Conservation (phyloP, 129 eudicot genomes). For the Solidago caesia region DNA sequence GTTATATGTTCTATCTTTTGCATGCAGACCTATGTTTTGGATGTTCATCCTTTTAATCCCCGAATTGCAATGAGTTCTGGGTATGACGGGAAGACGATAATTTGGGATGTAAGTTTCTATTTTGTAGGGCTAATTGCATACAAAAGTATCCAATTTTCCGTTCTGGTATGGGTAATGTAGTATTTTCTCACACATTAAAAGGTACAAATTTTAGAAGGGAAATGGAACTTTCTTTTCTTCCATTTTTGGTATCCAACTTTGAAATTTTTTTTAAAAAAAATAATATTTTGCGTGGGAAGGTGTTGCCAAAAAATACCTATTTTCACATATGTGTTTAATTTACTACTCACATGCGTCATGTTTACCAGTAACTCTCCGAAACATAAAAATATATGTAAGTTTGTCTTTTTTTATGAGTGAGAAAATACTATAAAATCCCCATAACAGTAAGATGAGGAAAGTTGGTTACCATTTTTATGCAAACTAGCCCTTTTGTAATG, state of each 20-base stretch:
- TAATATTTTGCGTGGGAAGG: neutral
- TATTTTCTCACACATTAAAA: conserved; percentile 1
- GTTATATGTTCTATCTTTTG: neutral
- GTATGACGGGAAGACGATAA: conserved; percentile 92
- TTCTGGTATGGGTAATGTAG: neutral
- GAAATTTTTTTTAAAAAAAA: no score
- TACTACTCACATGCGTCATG: neutral
- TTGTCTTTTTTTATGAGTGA: neutral
- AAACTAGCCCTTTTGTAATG: neutral
- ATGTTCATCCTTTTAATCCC: conserved; percentile 97
- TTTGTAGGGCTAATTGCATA: conserved; percentile 5
- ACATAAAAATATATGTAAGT: neutral
- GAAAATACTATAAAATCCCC: no score
- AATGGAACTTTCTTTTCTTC: no score
- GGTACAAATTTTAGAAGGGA: neutral
- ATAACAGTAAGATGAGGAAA: neutral
- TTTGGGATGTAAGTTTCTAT: conserved; percentile 86
- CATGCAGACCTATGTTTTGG: conserved; percentile 89
- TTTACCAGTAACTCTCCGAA: neutral
- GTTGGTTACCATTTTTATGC: neutral
- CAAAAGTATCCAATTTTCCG: neutral
- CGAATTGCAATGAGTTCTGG: conserved; percentile 99
- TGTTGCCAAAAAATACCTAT: no score
- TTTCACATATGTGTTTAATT: neutral
- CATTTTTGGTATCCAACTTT: no score